Conservation (phyloP, 2,329 filamentous ascomycete genomes). For the Exserohilum turcica region DNA sequence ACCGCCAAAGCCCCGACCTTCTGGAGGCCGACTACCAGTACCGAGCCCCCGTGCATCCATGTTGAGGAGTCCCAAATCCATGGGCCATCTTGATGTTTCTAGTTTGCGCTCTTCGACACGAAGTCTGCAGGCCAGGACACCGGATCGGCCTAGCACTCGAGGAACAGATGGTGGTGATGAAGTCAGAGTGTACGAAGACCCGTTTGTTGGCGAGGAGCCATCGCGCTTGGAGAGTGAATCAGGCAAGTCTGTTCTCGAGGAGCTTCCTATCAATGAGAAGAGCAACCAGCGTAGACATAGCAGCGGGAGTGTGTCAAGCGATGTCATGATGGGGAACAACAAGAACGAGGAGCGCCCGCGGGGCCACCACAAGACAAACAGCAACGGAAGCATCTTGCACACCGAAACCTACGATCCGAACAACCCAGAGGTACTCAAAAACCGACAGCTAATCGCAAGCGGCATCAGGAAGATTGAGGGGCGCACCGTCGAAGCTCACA, state of each 20-base stretch:
- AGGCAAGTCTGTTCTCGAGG: constrained; percentile 55
- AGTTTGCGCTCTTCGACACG: constrained; percentile 28
- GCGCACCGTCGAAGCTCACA: constrained; percentile 77
- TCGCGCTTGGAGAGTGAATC: constrained; percentile 33
- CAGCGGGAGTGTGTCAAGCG: constrained; percentile 32
- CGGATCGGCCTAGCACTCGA: constrained; percentile 41
- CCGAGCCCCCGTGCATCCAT: constrained; percentile 35
- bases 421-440: constrained; percentile 52
- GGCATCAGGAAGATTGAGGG: constrained; percentile 74
- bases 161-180: constrained; percentile 47
- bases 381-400: constrained; percentile 44
- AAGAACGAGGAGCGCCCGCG: constrained; percentile 31
- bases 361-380: constrained; percentile 47
- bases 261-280: constrained; percentile 58
- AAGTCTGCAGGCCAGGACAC: constrained; percentile 40
- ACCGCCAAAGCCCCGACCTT: constrained; percentile 38
- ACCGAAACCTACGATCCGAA: constrained; percentile 36
- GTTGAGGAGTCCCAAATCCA: constrained; percentile 39
- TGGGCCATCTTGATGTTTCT: constrained; percentile 27
- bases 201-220: constrained; percentile 50
- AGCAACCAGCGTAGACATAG: constrained; percentile 43
- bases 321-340: constrained; percentile 35
- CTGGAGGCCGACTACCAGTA: constrained; percentile 32
- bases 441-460: constrained; percentile 68
- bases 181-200: constrained; percentile 61